Conservation (phyloP, 169 alveolate species). For the Toxoplasma gondii region DNA sequence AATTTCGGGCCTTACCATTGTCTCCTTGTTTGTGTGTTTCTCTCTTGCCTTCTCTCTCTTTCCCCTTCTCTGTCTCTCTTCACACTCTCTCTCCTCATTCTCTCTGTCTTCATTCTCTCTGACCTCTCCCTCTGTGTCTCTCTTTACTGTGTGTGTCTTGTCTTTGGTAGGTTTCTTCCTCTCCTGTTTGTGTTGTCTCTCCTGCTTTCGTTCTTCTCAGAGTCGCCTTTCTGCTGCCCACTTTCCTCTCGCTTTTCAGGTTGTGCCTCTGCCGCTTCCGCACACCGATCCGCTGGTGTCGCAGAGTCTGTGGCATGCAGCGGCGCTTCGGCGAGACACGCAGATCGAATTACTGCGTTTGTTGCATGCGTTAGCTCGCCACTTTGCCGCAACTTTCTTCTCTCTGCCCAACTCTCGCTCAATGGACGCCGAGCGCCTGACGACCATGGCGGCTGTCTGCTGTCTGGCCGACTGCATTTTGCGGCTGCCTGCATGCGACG, state of each 20-base stretch:
- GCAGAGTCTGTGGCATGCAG: conserved; percentile 47
- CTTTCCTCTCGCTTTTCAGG: conserved; percentile 14
- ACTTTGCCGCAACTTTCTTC: conserved; percentile 50
- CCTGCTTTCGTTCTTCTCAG: neutral
- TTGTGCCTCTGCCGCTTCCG: conserved; percentile 64
- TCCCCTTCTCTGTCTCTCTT: neutral
- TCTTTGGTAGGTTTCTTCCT: neutral
- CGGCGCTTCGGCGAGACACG: conserved; percentile 45
- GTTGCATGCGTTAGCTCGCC: conserved; percentile 43
- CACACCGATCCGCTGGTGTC: conserved; percentile 5
- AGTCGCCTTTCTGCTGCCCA: neutral
- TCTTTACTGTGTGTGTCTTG: neutral
- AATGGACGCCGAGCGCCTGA: conserved; percentile 68
- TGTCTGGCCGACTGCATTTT: conserved; percentile 71
- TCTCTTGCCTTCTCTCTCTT: neutral
- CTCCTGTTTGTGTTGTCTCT: neutral
- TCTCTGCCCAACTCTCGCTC: conserved; percentile 57
- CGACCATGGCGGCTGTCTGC: conserved; percentile 67
- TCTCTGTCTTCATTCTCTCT: too few species aligned
- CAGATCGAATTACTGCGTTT: conserved; percentile 63
- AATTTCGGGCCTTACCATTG: neutral
- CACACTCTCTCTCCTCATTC: neutral
- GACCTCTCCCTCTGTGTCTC: too few species aligned
- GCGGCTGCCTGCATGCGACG: conserved; percentile 66
- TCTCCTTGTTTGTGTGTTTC: neutral